Conservation (phyloP, 306 rosid genomes). For the Quercus mongolica region DNA sequence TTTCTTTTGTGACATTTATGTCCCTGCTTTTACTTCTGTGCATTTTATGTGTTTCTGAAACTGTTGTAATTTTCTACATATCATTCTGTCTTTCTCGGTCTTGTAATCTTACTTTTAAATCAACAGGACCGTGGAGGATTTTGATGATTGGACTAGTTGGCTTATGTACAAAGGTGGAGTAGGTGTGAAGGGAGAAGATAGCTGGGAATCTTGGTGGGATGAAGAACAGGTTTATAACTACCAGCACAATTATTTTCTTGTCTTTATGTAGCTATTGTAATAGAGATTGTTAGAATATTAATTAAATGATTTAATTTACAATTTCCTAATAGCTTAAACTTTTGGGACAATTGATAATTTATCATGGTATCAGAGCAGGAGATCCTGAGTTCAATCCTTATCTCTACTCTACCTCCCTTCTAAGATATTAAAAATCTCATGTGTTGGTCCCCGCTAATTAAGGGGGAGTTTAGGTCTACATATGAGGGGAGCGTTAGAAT, state of each 20-base stretch:
- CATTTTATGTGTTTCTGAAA: background rate
- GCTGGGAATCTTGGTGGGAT: constrained; percentile 99
- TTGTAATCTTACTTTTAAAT: constrained; percentile 20
- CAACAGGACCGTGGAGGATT: constrained; percentile 96
- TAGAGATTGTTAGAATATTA: too few species aligned
- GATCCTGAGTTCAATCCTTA: too few species aligned
- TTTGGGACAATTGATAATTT: too few species aligned
- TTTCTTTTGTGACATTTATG: background rate
- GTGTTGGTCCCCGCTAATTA: too few species aligned
- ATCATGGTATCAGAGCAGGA: too few species aligned
- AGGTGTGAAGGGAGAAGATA: constrained; percentile 89
- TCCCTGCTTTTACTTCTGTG: constrained; percentile 1
- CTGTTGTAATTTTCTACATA: background rate
- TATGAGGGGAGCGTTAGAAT: too few species aligned
- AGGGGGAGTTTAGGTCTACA: too few species aligned
- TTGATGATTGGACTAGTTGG: constrained; percentile 99
- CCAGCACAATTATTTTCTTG: background rate
- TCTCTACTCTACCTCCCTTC: too few species aligned
- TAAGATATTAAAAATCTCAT: too few species aligned
- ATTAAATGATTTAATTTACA: too few species aligned
- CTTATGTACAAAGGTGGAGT: constrained; percentile 98
- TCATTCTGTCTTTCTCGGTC: background rate
- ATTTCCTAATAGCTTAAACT: too few species aligned
- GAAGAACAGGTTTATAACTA: constrained; percentile 79
- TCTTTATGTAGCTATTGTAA: background rate